Base-by-base conservation (phyloP, 768 basidiomycete species). In the Galerina marginata region DNA sequence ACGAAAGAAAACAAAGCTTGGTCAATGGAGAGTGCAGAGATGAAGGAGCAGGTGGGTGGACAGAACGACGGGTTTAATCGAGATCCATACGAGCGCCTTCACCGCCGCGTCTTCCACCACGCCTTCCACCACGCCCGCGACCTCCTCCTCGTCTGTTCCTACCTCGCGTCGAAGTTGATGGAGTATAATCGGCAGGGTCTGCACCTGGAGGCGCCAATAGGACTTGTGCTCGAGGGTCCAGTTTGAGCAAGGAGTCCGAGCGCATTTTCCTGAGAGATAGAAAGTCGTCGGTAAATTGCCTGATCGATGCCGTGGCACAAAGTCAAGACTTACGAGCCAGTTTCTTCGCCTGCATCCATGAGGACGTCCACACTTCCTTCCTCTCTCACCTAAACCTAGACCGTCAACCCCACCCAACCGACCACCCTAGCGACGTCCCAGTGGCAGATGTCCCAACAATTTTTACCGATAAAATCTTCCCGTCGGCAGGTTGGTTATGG, bases 401-500 rank as follows among this genome's bases (percentile, higher is more conserved):
- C 83, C 83, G 71, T 85, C 82, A 12, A 65, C 54, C 16, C 84
- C 86, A 15, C 83, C 87, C 7, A 89, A 69, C 56, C 90, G 77
- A 7, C 87, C 86, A 6, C 80, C 81, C 2, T n/a, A 92, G 77
- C 0, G 85, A 75, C 7, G 84, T 80, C 1, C 76, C 78, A 1
- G 83, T 80, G 60, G 80, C 76, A 1, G 79, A 80, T 12, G 65
- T 72, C 9, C 88, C 89, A 12, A 93, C 81, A 50, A 92, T 73
- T 54, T 75, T 74, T 6, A 95, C 91, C 6, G 79, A 83, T 47
- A 95, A 75, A 9, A 84, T 83, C 62, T 88, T 88, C 1, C 93
- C 93, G 60, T 95, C 93, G 2, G 93, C 93, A 16, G 89, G 87
- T 60, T 91, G 89, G 37, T 86, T 87, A 75, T 95, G 75, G 72